phyloP scores from a whole-genome alignment of 768 basidiomycete species.

The Hirschioporus abietinus region DNA sequence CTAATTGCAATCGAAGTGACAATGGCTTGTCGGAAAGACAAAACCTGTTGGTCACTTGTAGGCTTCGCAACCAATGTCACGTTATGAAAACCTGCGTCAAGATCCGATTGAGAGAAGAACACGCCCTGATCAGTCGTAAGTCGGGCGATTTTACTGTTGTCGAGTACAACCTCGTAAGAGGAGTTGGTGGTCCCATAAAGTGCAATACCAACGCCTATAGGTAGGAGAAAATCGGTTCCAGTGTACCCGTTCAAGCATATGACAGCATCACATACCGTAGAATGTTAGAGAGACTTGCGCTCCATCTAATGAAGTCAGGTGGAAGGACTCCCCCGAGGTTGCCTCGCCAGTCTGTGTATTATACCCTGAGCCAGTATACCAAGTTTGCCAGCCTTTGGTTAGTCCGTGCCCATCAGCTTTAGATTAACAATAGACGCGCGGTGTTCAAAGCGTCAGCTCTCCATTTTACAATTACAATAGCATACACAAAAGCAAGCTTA shows the following conservation, averaged over 20 bases:
- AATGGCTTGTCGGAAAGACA: neutral
- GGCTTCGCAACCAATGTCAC: slow-evolving; percentile 13
- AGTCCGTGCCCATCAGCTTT: slow-evolving; percentile 14
- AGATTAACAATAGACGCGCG: neutral
- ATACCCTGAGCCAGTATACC: slow-evolving; percentile 14
- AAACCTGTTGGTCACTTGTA: neutral
- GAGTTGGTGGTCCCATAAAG: slow-evolving; percentile 12
- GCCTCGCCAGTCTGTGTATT: slow-evolving; percentile 6
- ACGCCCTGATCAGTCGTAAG: slow-evolving; percentile 6
- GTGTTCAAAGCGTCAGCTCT: neutral
- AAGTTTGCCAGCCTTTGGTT: slow-evolving; percentile 15
- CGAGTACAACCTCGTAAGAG: slow-evolving; percentile 11
- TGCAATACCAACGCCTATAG: slow-evolving; percentile 10
- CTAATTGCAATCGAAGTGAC: neutral
- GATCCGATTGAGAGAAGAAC: slow-evolving; percentile 5
- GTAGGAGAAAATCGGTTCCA: neutral
- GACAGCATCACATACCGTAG: neutral
- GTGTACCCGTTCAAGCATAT: neutral
- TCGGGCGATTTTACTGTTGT: slow-evolving; percentile 3
- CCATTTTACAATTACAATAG: neutral
- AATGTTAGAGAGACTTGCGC: neutral
- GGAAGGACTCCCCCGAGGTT: slow-evolving; percentile 6
- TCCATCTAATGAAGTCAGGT: slow-evolving; percentile 1
- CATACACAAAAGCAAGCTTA: slow-evolving; percentile 6
- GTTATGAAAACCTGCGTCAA: slow-evolving; percentile 9